Evolutionary conservation across 2,329 filamentous ascomycete species (phyloP).

Genomic region (Penicillium concentricum): DNA sequence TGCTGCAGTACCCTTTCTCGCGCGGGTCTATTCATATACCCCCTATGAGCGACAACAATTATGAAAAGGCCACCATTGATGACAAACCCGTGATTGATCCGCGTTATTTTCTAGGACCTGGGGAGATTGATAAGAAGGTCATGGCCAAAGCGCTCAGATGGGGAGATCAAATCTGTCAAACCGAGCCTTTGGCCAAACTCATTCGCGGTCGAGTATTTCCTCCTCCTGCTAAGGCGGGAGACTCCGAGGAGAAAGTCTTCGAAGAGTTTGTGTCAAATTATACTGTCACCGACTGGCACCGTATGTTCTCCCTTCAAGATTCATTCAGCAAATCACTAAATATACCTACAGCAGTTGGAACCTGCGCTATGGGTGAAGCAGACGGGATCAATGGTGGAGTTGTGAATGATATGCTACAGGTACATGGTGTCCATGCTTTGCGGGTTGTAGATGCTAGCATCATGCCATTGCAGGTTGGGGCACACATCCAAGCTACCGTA

Average conservation of each 20-base stretch:
- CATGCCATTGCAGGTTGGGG: slow-evolving; percentile 33
- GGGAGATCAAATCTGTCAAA: slow-evolving; percentile 39
- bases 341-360: slow-evolving; percentile 28
- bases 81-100: slow-evolving; percentile 45
- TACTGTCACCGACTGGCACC: slow-evolving; percentile 24
- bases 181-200: slow-evolving; percentile 39
- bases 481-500: slow-evolving; percentile 31
- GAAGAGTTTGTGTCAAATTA: slow-evolving; percentile 16
- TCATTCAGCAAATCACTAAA: not conserved
- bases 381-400: slow-evolving; percentile 28
- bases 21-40: slow-evolving; percentile 50
- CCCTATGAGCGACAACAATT: slow-evolving; percentile 6
- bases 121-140: slow-evolving; percentile 44
- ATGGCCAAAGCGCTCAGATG: slow-evolving; percentile 47
- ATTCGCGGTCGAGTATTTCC: slow-evolving; percentile 38
- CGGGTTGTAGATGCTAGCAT: slow-evolving; percentile 40
- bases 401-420: slow-evolving; percentile 37
- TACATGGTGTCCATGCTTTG: slow-evolving; percentile 38
- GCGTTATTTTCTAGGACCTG: slow-evolving; percentile 47
- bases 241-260: not conserved
- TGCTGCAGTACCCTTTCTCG: slow-evolving; percentile 55
- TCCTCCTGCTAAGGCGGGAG: slow-evolving; percentile 15
- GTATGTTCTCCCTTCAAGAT: slow-evolving; percentile 8
- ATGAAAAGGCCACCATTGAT: slow-evolving; percentile 15
- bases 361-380: slow-evolving; percentile 44